Conservation (phyloP, 2,329 filamentous ascomycete species). For the Colletotrichum sojae region DNA sequence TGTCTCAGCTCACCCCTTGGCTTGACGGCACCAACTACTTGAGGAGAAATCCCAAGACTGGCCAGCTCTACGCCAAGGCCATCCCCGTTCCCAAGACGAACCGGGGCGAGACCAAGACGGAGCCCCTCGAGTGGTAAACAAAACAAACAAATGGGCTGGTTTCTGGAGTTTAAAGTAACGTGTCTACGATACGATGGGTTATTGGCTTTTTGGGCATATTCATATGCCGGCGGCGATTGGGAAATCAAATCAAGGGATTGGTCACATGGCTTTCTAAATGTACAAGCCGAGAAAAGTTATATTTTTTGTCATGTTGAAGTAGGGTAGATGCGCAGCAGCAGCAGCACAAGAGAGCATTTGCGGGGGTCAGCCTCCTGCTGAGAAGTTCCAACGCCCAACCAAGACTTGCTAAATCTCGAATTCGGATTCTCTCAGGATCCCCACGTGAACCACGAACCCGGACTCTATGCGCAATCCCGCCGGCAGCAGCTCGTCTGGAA, state of each 20-base stretch:
- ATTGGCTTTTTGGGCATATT: slow-evolving; percentile 23
- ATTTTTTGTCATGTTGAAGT: slow-evolving; percentile 17
- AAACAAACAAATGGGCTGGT: slow-evolving; percentile 1
- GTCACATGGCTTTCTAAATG: slow-evolving; percentile 18
- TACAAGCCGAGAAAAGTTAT: slow-evolving; percentile 15
- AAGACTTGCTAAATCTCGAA: not conserved
- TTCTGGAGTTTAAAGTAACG: slow-evolving; percentile 40
- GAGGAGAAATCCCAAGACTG: slow-evolving; percentile 68
- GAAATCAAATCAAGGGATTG: slow-evolving; percentile 26
- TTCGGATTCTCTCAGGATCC: slow-evolving; percentile 66
- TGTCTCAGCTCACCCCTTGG: slow-evolving; percentile 88
- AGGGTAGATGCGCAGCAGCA: slow-evolving; percentile 23
- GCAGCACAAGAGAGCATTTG: slow-evolving; percentile 16
- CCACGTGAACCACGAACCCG: slow-evolving; percentile 88
- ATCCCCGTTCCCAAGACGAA: slow-evolving; percentile 89
- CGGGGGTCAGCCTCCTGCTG: slow-evolving; percentile 2
- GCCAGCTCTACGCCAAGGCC: slow-evolving; percentile 70
- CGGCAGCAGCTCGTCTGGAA: slow-evolving; percentile 75
- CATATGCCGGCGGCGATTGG: slow-evolving; percentile 23
- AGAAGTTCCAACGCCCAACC: slow-evolving; percentile 3
- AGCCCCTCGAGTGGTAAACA: slow-evolving; percentile 89
- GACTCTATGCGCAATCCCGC: slow-evolving; percentile 71
- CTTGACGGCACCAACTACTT: slow-evolving; percentile 90
- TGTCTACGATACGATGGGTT: slow-evolving; percentile 36
- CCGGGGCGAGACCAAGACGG: slow-evolving; percentile 83